phyloP scores from a whole-genome alignment of 1,139 yeast species.

The Suhomyces choctaworum region DNA sequence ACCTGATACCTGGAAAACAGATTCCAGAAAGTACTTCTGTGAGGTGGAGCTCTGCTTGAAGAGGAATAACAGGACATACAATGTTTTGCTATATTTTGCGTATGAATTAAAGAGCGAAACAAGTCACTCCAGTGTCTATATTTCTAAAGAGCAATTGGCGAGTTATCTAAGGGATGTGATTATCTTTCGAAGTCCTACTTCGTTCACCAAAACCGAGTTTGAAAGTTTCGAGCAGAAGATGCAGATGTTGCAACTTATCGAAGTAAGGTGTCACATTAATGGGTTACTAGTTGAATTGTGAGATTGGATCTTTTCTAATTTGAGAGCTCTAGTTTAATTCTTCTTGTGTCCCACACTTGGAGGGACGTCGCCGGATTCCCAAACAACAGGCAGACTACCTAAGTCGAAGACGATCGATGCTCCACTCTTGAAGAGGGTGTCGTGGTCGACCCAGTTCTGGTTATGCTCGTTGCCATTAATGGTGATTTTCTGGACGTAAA shows the following conservation, averaged over 20 bases:
- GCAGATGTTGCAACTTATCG: conserved; percentile 7
- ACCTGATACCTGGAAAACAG: neutral
- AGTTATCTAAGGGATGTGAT: conserved; percentile 13
- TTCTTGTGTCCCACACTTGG: conserved; percentile 34
- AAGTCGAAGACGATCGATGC: conserved; percentile 30
- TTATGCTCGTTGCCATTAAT: conserved; percentile 29
- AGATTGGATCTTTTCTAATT: neutral
- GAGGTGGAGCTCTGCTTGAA: conserved; percentile 6
- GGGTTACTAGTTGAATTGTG: conserved; percentile 4
- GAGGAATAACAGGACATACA: neutral
- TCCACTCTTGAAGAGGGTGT: conserved; percentile 30
- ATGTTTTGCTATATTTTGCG: conserved; percentile 5
- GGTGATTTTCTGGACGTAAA: conserved; percentile 29
- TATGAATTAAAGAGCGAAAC: conserved; percentile 7
- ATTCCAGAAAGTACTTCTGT: conserved; percentile 8
- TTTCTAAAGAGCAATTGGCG: conserved; percentile 13
- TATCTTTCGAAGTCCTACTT: conserved; percentile 3
- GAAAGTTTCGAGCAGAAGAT: conserved; percentile 10
- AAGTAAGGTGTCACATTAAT: conserved; percentile 11
- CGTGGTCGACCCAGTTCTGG: conserved; percentile 38
- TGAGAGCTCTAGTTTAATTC: neutral
- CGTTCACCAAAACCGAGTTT: conserved; percentile 4
- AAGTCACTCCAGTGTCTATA: conserved; percentile 1
- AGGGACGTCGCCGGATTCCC: conserved; percentile 29
- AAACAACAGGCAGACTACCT: conserved; percentile 23